Percentiles rank a stretch among this genome's conserved stretches.
Conservation (phyloP, 768 basidiomycete species). For the Auricularia cornea region DNA sequence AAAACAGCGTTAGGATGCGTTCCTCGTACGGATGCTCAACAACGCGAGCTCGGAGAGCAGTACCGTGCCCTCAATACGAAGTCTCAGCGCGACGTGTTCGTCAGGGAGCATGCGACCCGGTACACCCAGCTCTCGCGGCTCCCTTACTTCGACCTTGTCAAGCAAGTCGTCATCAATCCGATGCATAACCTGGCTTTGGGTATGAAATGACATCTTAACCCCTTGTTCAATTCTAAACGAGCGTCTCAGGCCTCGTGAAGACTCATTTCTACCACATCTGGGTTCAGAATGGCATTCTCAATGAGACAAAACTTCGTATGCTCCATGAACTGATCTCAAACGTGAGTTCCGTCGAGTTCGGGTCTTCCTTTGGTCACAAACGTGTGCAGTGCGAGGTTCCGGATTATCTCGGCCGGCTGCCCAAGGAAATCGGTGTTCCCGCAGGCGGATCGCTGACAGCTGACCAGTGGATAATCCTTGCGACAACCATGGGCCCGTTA, state of each 20-base stretch:
- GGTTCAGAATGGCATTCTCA: neutral
- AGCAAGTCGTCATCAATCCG: slow-evolving; percentile 23
- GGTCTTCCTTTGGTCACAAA: neutral
- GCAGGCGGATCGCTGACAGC: neutral
- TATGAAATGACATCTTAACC: too few relatives aligned
- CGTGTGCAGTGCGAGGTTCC: slow-evolving; percentile 8
- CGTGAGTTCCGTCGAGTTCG: too few relatives aligned
- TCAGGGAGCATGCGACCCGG: slow-evolving; percentile 12
- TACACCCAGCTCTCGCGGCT: slow-evolving; percentile 20
- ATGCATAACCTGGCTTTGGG: slow-evolving; percentile 29
- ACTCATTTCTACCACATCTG: neutral
- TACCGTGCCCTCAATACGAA: slow-evolving; percentile 2
- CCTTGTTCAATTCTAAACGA: too few relatives aligned
- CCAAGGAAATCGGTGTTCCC: slow-evolving; percentile 8
- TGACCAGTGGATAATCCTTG: neutral
- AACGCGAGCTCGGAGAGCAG: slow-evolving; percentile 7
- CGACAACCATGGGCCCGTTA: neutral
- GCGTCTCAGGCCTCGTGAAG: neutral
- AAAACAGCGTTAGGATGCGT: neutral
- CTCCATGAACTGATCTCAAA: neutral
- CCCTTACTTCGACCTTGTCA: slow-evolving; percentile 22
- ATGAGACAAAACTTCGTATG: neutral
- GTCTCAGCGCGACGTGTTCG: slow-evolving; percentile 8
- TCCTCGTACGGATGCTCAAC: slow-evolving; percentile 10
- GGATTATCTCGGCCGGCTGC: slow-evolving; percentile 14